Percentiles rank a stretch among this genome's conserved stretches.
These are phyloP conservation scores for Nakazawaea peltata DNA, from an alignment of 805 yeast species.

Conservation along the genomic window DNA sequence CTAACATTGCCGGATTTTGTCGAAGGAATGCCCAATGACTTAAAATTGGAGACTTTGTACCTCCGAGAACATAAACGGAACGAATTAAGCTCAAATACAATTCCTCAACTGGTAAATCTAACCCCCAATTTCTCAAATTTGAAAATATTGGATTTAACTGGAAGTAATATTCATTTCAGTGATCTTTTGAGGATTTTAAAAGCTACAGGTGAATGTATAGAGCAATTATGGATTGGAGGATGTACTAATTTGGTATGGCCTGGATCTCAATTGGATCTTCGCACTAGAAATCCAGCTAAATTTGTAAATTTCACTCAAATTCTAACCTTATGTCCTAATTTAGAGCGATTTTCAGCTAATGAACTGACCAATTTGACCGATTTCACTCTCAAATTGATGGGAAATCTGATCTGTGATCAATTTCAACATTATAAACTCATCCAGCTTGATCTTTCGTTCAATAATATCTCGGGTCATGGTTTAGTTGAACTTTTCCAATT, in stretches of 20 bases:
- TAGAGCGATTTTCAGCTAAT: background rate
- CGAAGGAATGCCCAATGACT: background rate
- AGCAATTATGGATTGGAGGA: constrained; percentile 3
- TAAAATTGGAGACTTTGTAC: constrained; percentile 1
- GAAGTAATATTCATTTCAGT: background rate
- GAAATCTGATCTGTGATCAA: background rate
- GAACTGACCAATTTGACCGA: constrained; percentile 7
- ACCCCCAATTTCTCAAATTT: too few relatives aligned
- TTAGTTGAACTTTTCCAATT: constrained; percentile 8
- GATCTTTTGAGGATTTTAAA: background rate
- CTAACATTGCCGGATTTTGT: background rate
- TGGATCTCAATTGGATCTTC: background rate
- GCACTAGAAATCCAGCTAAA: background rate
- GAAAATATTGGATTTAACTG: constrained; percentile 5
- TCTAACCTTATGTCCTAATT: constrained; percentile 4
- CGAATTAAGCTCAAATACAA: background rate
- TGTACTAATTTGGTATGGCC: constrained; percentile 8
- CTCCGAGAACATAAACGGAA: constrained; percentile 1
- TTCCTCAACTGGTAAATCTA: too few relatives aligned
- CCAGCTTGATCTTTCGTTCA: constrained; percentile 4
- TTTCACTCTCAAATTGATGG: constrained; percentile 6
- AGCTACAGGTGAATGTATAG: constrained; percentile 1
- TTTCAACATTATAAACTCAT: constrained; percentile 3
- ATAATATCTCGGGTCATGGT: constrained; percentile 9
- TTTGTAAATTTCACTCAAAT: constrained; percentile 2